Evolutionary conservation across 2,329 filamentous ascomycete genomes (phyloP), one percentile per base, ranked within the genome.

Genomic region (Dactylellina sp.): DNA sequence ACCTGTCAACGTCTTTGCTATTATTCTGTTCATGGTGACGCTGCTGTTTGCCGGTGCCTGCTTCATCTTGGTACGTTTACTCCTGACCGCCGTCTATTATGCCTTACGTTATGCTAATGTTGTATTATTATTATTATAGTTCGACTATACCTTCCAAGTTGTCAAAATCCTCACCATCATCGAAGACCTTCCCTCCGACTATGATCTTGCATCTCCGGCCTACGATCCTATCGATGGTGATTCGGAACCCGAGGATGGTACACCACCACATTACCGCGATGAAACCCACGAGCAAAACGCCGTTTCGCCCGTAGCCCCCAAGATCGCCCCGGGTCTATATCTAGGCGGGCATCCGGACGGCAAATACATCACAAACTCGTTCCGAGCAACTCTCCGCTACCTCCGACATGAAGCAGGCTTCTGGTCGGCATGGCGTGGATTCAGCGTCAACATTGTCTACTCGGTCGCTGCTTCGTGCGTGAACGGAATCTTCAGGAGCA

Each of bases 381-480:
- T 91, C 78, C 84, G 85, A 71, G 82, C 82, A 7, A 86, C 88
- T 1, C 80, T 89, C 72, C 81, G 81, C 57, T 88, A 89, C 74
- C 84, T 97, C 47, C 84, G 84, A 76, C 82, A 86, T 50, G 82
- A 87, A 76, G 88, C 85, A 72, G 91, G 92, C 75, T 86, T 85
- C 81, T 83, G 83, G 71, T 86, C 89, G 68, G 84, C 86, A 78
- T 90, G 92, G 85, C 89, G 91, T 75, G 92, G 92, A 64, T 79
- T 92, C 71, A 78, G 80, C 46, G 81, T 86, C 76, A 84, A 82
- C 77, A 20, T 86, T 39, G 80, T 82, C 66, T 86, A 84, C 79
- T 80, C 80, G 59, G 7, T 87, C 3, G 81, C 83, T 63, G 80
- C 85, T 59, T 62, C 76, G 22, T 35, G 83, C 46, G 72, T 87